Conservation (phyloP, 2,329 filamentous ascomycete genomes). For the Fusarium solani-melongenae region DNA sequence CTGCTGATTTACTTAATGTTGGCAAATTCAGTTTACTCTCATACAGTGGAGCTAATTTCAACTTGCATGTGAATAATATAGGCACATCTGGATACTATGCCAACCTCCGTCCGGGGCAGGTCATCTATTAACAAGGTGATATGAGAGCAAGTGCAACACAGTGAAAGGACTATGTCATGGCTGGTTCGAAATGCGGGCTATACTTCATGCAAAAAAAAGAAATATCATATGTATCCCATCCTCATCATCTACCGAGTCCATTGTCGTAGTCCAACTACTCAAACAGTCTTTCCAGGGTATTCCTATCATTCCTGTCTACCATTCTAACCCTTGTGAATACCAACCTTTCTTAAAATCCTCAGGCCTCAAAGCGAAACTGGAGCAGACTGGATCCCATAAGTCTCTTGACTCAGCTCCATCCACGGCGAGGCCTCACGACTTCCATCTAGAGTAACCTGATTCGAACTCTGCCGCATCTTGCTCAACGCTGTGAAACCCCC, state of each 20-base stretch:
- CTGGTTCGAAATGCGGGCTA: background rate
- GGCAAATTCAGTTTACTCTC: slow-evolving; percentile 39
- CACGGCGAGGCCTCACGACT: slow-evolving; percentile 10
- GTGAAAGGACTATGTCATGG: too few relatives aligned
- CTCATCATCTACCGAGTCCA: background rate
- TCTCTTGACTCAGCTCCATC: slow-evolving; percentile 10
- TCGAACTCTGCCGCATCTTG: slow-evolving; percentile 25
- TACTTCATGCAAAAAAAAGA: background rate
- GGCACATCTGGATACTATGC: background rate
- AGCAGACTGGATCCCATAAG: slow-evolving; percentile 11
- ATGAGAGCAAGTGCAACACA: background rate
- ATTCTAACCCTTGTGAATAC: background rate
- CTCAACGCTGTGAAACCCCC: slow-evolving; percentile 60
- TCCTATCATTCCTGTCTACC: background rate
- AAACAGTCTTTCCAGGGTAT: background rate
- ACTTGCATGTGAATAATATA: background rate
- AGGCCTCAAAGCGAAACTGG: background rate
- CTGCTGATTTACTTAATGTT: background rate
- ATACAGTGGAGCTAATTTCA: background rate
- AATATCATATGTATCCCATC: background rate
- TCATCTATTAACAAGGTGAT: background rate
- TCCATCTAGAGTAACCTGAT: background rate
- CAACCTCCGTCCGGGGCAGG: background rate
- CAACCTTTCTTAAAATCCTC: background rate
- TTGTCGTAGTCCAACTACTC: background rate